These are phyloP conservation scores for Barnettozyma californica DNA, from an alignment of 805 yeast species.

Conservation along the genomic window DNA sequence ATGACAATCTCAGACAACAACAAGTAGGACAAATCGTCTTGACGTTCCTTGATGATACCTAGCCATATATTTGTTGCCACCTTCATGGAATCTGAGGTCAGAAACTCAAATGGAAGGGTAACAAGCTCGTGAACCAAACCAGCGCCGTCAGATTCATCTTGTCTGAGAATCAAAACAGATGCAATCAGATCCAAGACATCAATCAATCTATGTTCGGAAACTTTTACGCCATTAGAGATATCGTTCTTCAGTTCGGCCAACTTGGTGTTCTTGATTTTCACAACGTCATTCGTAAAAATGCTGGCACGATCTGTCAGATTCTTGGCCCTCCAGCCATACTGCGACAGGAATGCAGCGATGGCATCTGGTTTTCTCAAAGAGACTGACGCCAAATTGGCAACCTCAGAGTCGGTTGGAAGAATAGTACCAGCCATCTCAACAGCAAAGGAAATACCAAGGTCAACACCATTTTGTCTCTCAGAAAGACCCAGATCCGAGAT, in stretches of 20 bases:
- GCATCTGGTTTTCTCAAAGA: slow-evolving; percentile 43
- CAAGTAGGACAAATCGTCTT: slow-evolving; percentile 48
- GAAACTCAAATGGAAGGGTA: slow-evolving; percentile 63
- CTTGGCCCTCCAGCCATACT: slow-evolving; percentile 64
- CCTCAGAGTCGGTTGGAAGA: slow-evolving; percentile 60
- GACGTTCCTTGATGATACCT: slow-evolving; percentile 63
- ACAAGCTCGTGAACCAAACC: slow-evolving; percentile 45
- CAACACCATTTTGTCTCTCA: slow-evolving; percentile 40
- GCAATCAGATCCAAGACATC: slow-evolving; percentile 41
- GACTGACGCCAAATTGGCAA: slow-evolving; percentile 40
- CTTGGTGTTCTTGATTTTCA: slow-evolving; percentile 16
- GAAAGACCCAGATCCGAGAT: slow-evolving; percentile 42
- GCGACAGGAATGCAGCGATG: slow-evolving; percentile 69
- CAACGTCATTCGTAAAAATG: slow-evolving; percentile 16
- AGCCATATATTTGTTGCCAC: slow-evolving; percentile 78
- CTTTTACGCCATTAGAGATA: slow-evolving; percentile 15
- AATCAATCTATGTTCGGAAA: slow-evolving; percentile 31
- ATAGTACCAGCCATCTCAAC: slow-evolving; percentile 79
- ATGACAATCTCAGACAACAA: slow-evolving; percentile 64
- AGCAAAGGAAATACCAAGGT: slow-evolving; percentile 87
- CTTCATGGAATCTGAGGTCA: slow-evolving; percentile 54
- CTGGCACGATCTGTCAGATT: slow-evolving; percentile 29
- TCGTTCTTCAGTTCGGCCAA: slow-evolving; percentile 19
- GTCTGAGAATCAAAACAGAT: slow-evolving; percentile 35
- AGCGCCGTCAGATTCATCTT: slow-evolving; percentile 27